phyloP scores from a whole-genome alignment of 208 protist genomes.

The Trypanosoma theileri region DNA sequence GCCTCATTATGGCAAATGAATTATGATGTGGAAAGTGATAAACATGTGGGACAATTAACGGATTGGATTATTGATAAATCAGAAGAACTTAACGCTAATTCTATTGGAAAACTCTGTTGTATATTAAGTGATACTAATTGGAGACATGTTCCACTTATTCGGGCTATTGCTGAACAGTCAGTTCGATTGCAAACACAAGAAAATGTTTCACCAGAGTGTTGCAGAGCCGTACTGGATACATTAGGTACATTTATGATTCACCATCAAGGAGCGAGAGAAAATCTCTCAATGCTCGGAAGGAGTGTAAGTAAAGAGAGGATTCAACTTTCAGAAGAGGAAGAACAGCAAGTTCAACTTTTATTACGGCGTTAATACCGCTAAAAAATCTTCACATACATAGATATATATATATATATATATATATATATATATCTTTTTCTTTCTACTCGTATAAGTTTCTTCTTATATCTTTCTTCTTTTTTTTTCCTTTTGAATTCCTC shows the following conservation, averaged over 20 bases:
- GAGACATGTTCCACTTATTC: conserved; percentile 42
- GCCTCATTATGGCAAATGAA: conserved; percentile 67
- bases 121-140: conserved; percentile 53
- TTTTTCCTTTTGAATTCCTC: conserved; percentile 3
- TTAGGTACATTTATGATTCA: conserved; percentile 49
- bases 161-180: conserved; percentile 49
- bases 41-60: conserved; percentile 23
- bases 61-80: conserved; percentile 40
- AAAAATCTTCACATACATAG: too few species aligned
- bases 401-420: neutral
- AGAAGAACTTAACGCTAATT: conserved; percentile 37
- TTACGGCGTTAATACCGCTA: conserved; percentile 31
- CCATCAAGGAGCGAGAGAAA: conserved; percentile 43
- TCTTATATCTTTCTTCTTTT: conserved; percentile 10
- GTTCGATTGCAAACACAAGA: conserved; percentile 38
- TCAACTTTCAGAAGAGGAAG: conserved; percentile 64
- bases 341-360: conserved; percentile 52
- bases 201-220: conserved; percentile 34
- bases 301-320: conserved; percentile 69
- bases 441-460: neutral
- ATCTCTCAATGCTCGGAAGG: conserved; percentile 61
- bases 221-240: conserved; percentile 65
- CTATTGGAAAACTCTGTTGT: conserved; percentile 62
- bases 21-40: conserved; percentile 32
- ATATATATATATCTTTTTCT: neutral